phyloP scores from a whole-genome alignment of 768 basidiomycete species.

The Trametes punicea region DNA sequence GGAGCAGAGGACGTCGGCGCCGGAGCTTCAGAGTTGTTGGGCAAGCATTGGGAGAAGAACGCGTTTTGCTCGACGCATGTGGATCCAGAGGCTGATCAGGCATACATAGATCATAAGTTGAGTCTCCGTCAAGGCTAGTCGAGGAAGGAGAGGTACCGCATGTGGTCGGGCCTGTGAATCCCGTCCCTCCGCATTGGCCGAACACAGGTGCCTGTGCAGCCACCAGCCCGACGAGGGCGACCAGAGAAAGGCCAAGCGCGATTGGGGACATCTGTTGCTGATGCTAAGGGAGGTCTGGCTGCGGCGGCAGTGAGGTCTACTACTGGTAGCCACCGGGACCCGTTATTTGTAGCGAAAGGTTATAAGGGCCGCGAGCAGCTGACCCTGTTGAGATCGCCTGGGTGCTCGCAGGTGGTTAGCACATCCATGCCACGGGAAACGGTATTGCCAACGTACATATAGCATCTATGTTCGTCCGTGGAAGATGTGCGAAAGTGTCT shows the following conservation, averaged over 20 bases:
- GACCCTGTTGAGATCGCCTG: neutral
- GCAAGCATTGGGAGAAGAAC: constrained; percentile 9
- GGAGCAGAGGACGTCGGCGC: neutral
- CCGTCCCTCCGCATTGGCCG: constrained; percentile 17
- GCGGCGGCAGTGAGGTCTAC: too few relatives aligned
- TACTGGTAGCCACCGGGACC: too few relatives aligned
- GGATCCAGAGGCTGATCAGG: constrained; percentile 30
- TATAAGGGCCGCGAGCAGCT: neutral
- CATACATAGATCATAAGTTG: neutral
- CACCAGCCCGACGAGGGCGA: neutral
- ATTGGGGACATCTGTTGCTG: too few relatives aligned
- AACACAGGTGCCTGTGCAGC: constrained; percentile 20
- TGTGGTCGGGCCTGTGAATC: constrained; percentile 14
- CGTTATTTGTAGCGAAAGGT: too few relatives aligned
- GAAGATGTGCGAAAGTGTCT: neutral
- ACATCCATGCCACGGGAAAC: neutral
- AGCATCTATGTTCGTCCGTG: constrained; percentile 5
- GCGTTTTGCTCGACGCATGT: constrained; percentile 27
- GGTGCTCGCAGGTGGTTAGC: too few relatives aligned
- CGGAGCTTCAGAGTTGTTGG: neutral
- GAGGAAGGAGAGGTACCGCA: constrained; percentile 9
- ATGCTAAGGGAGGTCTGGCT: too few relatives aligned
- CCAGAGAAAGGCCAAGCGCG: neutral
- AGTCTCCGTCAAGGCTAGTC: too few relatives aligned
- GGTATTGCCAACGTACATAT: neutral